A percentile compares a stretch with the other conserved stretches of the same genome.
phyloP scores from a whole-genome alignment of 2,329 filamentous ascomycete species.

The Botrytis sinoallii region DNA sequence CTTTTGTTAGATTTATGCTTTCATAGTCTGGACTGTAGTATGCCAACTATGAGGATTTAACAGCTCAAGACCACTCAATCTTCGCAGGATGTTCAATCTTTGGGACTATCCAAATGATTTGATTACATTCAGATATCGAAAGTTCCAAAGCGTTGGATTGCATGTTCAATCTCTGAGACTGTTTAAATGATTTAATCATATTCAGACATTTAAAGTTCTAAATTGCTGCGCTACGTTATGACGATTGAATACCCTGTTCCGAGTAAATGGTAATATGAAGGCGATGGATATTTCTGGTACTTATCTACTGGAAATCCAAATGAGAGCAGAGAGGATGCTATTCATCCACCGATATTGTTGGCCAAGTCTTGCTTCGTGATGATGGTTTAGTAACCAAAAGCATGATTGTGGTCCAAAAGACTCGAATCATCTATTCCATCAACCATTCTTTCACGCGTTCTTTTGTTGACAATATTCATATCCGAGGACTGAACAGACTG shows the following conservation, averaged over 20 bases:
- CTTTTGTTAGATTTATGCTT: background rate
- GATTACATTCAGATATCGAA: background rate
- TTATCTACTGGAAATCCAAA: background rate
- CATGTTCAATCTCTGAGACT: background rate
- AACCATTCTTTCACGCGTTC: background rate
- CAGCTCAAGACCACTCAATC: background rate
- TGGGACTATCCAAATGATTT: too few relatives aligned
- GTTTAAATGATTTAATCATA: too few relatives aligned
- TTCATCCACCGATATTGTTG: background rate
- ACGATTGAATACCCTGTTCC: background rate
- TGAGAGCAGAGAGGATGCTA: background rate
- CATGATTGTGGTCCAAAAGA: background rate
- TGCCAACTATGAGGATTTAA: background rate
- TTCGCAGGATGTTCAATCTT: background rate
- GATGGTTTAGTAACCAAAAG: background rate
- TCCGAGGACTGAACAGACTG: background rate
- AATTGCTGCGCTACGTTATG: background rate
- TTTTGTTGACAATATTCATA: background rate
- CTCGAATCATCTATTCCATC: background rate
- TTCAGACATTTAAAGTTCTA: background rate
- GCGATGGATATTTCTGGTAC: background rate
- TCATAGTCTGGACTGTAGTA: background rate
- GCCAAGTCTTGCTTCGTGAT: background rate
- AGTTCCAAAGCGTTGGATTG: background rate
- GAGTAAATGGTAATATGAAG: background rate